phyloP scores from a whole-genome alignment of 2,329 filamentous ascomycete species.

The Trichoderma pleuroti region DNA sequence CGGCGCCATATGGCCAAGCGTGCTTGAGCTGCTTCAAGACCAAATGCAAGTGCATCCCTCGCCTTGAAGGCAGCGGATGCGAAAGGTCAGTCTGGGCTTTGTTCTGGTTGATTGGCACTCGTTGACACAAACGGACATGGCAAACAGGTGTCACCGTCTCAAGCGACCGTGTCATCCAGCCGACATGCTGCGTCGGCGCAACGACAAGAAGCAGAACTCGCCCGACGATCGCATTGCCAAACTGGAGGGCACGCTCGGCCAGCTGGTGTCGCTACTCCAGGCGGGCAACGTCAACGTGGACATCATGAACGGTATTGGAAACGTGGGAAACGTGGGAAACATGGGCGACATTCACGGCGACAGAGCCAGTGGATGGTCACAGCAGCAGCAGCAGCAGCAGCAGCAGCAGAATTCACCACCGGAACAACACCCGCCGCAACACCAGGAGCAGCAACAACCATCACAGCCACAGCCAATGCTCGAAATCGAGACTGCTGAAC shows the following conservation, averaged over 20 bases:
- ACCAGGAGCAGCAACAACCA: not conserved
- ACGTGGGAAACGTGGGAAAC: not conserved
- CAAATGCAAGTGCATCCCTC: not conserved
- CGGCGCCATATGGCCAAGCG: not conserved
- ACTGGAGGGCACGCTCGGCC: not conserved
- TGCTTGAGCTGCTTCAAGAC: not conserved
- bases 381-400: not conserved
- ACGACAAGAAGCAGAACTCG: not conserved
- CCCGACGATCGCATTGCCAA: not conserved
- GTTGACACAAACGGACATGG: not conserved
- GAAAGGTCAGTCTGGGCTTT: not conserved
- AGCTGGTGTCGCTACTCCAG: not conserved
- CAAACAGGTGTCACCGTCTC: not conserved
- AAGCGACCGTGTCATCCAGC: not conserved
- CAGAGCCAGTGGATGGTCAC: not conserved
- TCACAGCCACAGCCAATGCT: not conserved
- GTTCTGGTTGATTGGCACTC: not conserved
- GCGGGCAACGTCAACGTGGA: not conserved
- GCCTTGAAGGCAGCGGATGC: not conserved
- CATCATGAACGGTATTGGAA: not conserved
- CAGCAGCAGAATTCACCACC: not conserved
- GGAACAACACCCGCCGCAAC: not conserved
- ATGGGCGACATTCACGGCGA: not conserved
- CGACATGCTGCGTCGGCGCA: not conserved
- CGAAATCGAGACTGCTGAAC: not conserved